Percentiles rank a stretch among this genome's conserved stretches.
These are phyloP conservation scores for Coemansia sp. DNA, from an alignment of 192 early-diverging fungal species.

Conservation along the genomic window DNA sequence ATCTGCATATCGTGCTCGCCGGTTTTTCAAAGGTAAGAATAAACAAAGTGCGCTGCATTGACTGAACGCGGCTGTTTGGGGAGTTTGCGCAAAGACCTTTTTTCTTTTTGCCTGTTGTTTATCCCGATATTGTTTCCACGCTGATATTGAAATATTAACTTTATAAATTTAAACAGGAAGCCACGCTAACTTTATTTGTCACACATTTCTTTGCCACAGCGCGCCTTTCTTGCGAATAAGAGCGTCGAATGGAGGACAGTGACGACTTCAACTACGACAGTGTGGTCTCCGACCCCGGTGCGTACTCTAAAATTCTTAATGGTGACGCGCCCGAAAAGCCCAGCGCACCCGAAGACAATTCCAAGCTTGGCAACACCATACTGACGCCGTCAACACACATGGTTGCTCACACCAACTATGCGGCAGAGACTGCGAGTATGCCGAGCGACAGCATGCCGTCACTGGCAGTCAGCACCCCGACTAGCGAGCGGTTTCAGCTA, in stretches of 20 bases:
- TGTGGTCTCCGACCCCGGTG: conserved; percentile 37
- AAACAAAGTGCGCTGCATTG: no score
- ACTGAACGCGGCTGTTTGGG: no score
- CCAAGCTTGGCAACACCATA: conserved; percentile 4
- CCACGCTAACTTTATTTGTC: no score
- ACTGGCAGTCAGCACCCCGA: conserved; percentile 23
- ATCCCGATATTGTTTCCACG: neutral
- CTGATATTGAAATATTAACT: neutral
- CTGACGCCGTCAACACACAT: conserved; percentile 18
- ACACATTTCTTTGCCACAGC: no score
- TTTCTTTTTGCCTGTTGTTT: neutral
- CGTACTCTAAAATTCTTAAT: conserved; percentile 17
- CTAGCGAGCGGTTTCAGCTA: conserved; percentile 26
- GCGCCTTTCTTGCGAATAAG: no score
- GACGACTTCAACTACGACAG: conserved; percentile 45
- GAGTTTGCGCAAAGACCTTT: no score
- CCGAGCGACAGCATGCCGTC: conserved; percentile 28
- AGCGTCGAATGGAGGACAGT: conserved; percentile 25
- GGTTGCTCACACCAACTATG: neutral
- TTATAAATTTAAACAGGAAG: no score
- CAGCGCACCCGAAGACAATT: neutral
- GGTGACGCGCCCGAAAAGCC: neutral
- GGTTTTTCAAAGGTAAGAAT: no score
- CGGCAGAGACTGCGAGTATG: neutral
- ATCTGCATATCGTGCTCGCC: no score